Conservation (phyloP, 2,329 filamentous ascomycete species). For the Pestalotiopsis sp. region DNA sequence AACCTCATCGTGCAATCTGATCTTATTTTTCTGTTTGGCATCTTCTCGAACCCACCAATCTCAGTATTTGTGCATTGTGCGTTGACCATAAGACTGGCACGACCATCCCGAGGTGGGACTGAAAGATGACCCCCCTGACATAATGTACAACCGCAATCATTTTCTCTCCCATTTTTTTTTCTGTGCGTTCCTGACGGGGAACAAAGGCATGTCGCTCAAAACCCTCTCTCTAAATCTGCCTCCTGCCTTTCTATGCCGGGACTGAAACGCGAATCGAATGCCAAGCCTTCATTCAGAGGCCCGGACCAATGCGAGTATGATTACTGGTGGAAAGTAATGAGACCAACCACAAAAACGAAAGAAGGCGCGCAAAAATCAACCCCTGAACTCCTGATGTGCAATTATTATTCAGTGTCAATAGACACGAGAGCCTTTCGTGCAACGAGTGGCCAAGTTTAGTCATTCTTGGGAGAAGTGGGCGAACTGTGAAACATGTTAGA, state of each 20-base stretch:
- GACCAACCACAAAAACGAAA: not conserved
- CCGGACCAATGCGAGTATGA: not conserved
- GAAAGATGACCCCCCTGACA: not conserved
- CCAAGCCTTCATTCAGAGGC: not conserved
- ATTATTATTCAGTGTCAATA: constrained; percentile 16
- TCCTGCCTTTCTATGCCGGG: constrained; percentile 3
- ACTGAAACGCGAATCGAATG: not conserved
- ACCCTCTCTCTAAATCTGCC: constrained; percentile 5
- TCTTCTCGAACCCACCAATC: not conserved
- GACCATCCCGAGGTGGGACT: not conserved
- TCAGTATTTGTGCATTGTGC: not conserved
- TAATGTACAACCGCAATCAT: constrained; percentile 10
- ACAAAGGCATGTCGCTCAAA: not conserved
- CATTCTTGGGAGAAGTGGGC: constrained; percentile 34
- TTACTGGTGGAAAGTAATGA: not conserved
- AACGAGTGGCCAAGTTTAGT: constrained; percentile 9
- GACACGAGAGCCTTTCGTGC: not conserved
- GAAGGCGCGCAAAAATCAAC: not conserved
- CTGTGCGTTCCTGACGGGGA: not conserved
- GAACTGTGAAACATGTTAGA: constrained; percentile 27
- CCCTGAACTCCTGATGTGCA: constrained; percentile 17
- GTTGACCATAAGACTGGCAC: not conserved
- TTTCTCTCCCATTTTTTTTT: constrained; percentile 5
- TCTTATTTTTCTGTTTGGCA: not conserved
- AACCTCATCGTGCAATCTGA: not conserved